phyloP scores from a whole-genome alignment of 768 basidiomycete genomes.

The Rhodotorula sphaerocarpa region DNA sequence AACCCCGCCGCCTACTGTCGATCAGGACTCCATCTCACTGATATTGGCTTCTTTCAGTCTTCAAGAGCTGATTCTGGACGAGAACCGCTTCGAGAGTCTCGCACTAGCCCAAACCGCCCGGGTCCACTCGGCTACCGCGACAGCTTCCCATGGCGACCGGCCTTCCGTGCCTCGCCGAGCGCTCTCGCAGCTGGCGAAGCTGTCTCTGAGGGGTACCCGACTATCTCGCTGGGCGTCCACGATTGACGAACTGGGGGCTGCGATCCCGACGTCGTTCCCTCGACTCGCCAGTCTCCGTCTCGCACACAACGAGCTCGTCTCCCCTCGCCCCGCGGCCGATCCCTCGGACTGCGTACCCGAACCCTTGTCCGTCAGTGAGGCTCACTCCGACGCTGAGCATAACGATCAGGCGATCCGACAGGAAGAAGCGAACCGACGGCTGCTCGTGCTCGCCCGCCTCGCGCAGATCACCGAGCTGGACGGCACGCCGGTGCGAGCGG shows the following conservation, averaged over 20 bases:
- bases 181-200: too few species aligned
- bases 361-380: too few species aligned
- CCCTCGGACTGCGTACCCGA: too few species aligned
- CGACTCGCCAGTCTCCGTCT: slow-evolving; percentile 56
- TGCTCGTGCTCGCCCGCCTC: slow-evolving; percentile 60
- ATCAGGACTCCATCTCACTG: not conserved
- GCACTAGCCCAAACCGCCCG: too few species aligned
- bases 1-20: too few species aligned
- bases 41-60: slow-evolving; percentile 49
- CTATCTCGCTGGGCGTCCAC: slow-evolving; percentile 53
- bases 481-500: slow-evolving; percentile 61
- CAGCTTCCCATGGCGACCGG: too few species aligned
- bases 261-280: slow-evolving; percentile 50
- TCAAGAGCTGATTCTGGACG: slow-evolving; percentile 58
- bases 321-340: slow-evolving; percentile 42
- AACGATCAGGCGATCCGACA: not conserved
- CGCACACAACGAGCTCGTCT: slow-evolving; percentile 57
- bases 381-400: too few species aligned
- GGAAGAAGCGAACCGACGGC: slow-evolving; percentile 50
- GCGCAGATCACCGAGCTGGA: slow-evolving; percentile 59
- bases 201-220: slow-evolving; percentile 59
- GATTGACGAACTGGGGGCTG: slow-evolving; percentile 53
- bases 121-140: too few species aligned
- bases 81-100: slow-evolving; percentile 50
- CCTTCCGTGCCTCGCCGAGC: too few species aligned